Conservation (phyloP, 2,329 filamentous ascomycete genomes). For the Eutypella sp. region DNA sequence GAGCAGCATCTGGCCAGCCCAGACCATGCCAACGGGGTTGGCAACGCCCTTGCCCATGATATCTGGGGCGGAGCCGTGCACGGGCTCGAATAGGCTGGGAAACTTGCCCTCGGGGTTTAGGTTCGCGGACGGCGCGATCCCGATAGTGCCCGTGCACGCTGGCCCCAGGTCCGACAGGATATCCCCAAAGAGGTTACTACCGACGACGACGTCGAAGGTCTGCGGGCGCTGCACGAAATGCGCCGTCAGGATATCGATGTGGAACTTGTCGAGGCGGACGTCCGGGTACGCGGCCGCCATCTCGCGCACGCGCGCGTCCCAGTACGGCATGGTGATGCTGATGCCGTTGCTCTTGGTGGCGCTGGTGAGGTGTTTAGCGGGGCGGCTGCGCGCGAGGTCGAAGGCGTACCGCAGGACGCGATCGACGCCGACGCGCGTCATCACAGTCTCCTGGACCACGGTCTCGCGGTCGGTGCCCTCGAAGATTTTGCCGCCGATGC, state of each 20-base stretch:
- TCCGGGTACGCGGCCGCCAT: slow-evolving; percentile 51
- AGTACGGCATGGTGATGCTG: slow-evolving; percentile 60
- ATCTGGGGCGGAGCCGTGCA: slow-evolving; percentile 60
- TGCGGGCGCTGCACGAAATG: slow-evolving; percentile 55
- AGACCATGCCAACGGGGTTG: slow-evolving; percentile 62
- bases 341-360: slow-evolving; percentile 63
- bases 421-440: slow-evolving; percentile 54
- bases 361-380: slow-evolving; percentile 53
- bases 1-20: slow-evolving; percentile 66
- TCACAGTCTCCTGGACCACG: slow-evolving; percentile 56
- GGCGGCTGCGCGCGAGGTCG: slow-evolving; percentile 50
- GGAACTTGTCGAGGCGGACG: slow-evolving; percentile 55
- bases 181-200: slow-evolving; percentile 55
- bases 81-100: slow-evolving; percentile 60
- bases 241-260: slow-evolving; percentile 60
- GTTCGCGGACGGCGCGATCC: slow-evolving; percentile 61
- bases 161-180: slow-evolving; percentile 62
- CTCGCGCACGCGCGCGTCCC: slow-evolving; percentile 54
- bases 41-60: slow-evolving; percentile 59
- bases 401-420: slow-evolving; percentile 58
- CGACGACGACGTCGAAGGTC: slow-evolving; percentile 56
- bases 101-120: slow-evolving; percentile 55
- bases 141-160: slow-evolving; percentile 60
- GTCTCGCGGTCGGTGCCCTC: slow-evolving; percentile 52
- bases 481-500: slow-evolving; percentile 57